Conservation (phyloP, 768 basidiomycete genomes). For the Phlebiopsis gigantea region DNA sequence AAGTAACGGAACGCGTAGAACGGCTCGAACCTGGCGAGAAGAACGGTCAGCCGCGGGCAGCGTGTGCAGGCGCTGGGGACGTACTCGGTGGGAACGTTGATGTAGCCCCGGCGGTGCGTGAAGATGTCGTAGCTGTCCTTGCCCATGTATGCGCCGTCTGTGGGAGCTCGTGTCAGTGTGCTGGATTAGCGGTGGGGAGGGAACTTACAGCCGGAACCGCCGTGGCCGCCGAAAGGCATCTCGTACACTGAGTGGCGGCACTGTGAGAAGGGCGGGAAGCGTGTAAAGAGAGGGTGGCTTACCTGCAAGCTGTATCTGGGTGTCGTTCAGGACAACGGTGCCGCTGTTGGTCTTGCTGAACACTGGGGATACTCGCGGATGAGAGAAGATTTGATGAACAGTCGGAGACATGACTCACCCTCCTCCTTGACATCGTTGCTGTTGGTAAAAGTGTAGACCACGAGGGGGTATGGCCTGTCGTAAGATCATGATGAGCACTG, state of each 20-base stretch:
- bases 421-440: conserved; percentile 28
- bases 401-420: conserved; percentile 16
- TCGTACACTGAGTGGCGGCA: conserved; percentile 24
- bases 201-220: conserved; percentile 59
- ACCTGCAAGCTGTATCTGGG: conserved; percentile 49
- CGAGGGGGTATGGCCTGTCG: conserved; percentile 51
- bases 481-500: conserved; percentile 3
- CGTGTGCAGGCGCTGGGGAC: neutral
- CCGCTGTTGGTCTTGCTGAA: conserved; percentile 53
- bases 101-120: conserved; percentile 20
- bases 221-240: conserved; percentile 50
- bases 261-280: conserved; percentile 8
- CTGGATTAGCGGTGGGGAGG: neutral
- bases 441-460: conserved; percentile 60
- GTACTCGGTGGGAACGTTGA: conserved; percentile 20
- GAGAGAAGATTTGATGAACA: neutral
- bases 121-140: conserved; percentile 47
- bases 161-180: neutral
- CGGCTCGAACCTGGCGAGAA: conserved; percentile 25
- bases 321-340: conserved; percentile 53
- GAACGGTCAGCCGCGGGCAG: neutral
- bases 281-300: conserved; percentile 8
- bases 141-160: conserved; percentile 51
- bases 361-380: conserved; percentile 31
- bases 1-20: conserved; percentile 24